Conservation (phyloP, 2,329 filamentous ascomycete species). For the Sporothrix schenckii region DNA sequence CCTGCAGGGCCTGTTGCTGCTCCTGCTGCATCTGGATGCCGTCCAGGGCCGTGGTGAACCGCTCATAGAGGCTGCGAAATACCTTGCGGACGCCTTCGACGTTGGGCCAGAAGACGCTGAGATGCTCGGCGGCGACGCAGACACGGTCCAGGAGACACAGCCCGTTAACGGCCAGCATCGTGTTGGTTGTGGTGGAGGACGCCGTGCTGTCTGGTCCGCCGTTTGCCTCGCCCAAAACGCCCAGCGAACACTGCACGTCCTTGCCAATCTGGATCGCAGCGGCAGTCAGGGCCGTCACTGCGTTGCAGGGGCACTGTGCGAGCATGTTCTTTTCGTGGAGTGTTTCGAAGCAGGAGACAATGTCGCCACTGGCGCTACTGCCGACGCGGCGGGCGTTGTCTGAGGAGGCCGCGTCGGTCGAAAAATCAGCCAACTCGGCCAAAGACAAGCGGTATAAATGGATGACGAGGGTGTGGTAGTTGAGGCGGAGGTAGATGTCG, state of each 20-base stretch:
- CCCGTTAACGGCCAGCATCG: conserved; percentile 28
- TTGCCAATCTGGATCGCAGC: conserved; percentile 30
- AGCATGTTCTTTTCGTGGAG: conserved; percentile 23
- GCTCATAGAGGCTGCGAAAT: conserved; percentile 30
- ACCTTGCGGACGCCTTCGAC: conserved; percentile 30
- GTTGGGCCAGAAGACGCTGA: conserved; percentile 32
- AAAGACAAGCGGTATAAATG: conserved; percentile 26
- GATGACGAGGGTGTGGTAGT: conserved; percentile 32
- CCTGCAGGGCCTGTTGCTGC: background rate
- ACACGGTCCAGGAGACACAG: conserved; percentile 28
- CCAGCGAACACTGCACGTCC: conserved; percentile 28
- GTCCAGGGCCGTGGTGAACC: conserved; percentile 21
- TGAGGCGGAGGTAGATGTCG: conserved; percentile 22
- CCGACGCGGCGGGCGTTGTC: conserved; percentile 8
- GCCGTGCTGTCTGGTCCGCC: background rate
- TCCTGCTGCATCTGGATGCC: conserved; percentile 24
- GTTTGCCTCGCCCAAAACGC: background rate
- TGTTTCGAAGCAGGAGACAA: conserved; percentile 26
- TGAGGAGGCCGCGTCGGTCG: background rate
- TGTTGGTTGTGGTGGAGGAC: background rate
- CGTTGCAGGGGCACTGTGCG: conserved; percentile 29
- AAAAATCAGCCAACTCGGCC: background rate
- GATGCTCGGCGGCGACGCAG: conserved; percentile 22
- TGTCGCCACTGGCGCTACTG: conserved; percentile 26
- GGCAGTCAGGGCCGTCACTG: conserved; percentile 27